phyloP scores from a whole-genome alignment of 305 asterid genomes.

The Solanum hybrid region DNA sequence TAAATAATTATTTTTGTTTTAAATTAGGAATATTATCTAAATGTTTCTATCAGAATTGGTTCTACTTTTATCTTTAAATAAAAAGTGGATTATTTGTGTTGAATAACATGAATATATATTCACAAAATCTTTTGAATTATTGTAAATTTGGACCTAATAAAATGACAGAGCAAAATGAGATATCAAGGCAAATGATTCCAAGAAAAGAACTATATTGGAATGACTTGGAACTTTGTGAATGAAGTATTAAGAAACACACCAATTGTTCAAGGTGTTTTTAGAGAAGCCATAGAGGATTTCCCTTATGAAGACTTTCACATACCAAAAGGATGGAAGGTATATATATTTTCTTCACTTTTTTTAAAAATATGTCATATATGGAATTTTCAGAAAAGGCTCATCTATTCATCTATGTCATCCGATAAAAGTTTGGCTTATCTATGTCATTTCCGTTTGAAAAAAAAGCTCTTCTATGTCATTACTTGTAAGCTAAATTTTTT shows the following conservation, averaged over 20 bases:
- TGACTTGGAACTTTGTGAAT: conserved; percentile 9
- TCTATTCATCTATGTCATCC: too few relatives aligned
- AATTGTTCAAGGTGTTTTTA: conserved; percentile 6
- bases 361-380: accelerated
- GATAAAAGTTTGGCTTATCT: too few relatives aligned
- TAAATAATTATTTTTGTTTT: too few relatives aligned
- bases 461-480: too few relatives aligned
- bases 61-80: too few relatives aligned
- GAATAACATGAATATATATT: too few relatives aligned
- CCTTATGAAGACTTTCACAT: neutral
- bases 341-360: neutral
- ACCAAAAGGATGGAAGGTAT: conserved; percentile 14
- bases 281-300: conserved; percentile 1
- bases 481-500: too few relatives aligned
- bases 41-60: too few relatives aligned
- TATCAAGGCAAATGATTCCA: neutral
- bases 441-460: too few relatives aligned
- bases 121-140: neutral
- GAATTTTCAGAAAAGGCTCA: too few relatives aligned
- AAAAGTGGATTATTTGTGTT: too few relatives aligned
- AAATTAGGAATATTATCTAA: too few relatives aligned
- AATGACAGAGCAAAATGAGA: conserved; percentile 3
- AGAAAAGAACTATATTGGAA: conserved; percentile 3
- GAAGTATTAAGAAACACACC: conserved; percentile 1
- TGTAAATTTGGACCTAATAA: neutral